Evolutionary conservation across 2,329 filamentous ascomycete genomes (phyloP), one percentile per base, ranked within the genome.

Genomic region (Geosmithia flava): DNA sequence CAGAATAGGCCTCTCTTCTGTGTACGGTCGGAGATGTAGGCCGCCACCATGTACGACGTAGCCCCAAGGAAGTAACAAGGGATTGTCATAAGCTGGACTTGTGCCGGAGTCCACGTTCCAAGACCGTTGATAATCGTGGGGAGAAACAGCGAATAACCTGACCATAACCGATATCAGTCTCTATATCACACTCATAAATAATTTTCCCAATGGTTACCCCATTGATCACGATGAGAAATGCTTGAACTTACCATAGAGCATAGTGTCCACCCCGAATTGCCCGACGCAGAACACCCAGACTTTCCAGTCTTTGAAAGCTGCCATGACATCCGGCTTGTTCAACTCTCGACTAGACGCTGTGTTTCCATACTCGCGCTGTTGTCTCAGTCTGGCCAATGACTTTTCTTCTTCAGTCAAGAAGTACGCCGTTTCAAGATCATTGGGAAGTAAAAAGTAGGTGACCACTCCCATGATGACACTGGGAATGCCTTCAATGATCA

Each of bases 31-130:
- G 82, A 87, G 42, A 85, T 62, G 55, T 73, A 76, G 0, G 85
- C 85, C 2, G 79, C 69, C 7, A 70, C 53, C 60, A 90, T 76
- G 59, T 88, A 90, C 0, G 75, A 76, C 7, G 82, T 69, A 0
- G 85, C 84, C 3, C 85, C 86, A 3, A 88, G 61, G 5, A 79
- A 78, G 59, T 90, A 90, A 62, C 83, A 87, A 0, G 85, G 85
- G 44, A 91, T 84, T 0, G 85, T 90, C 37, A 90, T 72, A 29
- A 85, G 76, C 61, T 90, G 85, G 5, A 87, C 77, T 57, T 85
- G 71, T 0, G 83, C 76, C 0, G 69, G 68, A 0, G 76, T 71
- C 69, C 83, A 87, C 8, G 55, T 51, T 3, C 83, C 81, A 47
- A 90, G 75, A 19, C 41, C 16, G 3, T 19, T 42, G 41, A 91